These are phyloP conservation scores for Scalesia atractyloides DNA, from an alignment of 129 eudicot species.

Conservation along the genomic window DNA sequence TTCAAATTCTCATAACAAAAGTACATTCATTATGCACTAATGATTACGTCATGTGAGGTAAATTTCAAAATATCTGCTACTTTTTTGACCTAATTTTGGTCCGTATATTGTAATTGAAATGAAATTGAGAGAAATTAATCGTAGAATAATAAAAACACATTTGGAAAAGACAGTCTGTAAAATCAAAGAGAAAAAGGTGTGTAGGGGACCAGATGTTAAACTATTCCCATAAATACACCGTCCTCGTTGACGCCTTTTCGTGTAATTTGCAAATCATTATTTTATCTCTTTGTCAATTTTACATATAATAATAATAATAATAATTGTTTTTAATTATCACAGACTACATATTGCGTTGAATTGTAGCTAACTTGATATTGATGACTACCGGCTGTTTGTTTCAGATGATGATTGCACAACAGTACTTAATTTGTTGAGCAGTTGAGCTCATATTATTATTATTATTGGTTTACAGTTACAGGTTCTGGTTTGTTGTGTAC, in stretches of 20 bases:
- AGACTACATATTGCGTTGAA: conserved; percentile 31
- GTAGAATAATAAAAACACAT: conserved; percentile 17
- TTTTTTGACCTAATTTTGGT: no score
- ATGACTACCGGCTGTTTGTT: conserved; percentile 28
- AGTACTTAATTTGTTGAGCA: conserved; percentile 11
- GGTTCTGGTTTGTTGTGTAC: conserved; percentile 17
- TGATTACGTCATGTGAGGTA: no score
- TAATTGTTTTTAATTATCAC: not conserved
- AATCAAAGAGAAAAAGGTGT: conserved; percentile 21
- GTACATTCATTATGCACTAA: no score
- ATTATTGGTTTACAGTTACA: not conserved
- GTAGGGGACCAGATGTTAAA: conserved; percentile 35
- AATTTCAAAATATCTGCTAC: no score
- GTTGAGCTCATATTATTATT: not conserved
- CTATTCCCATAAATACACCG: conserved; percentile 34
- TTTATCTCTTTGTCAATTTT: conserved; percentile 7
- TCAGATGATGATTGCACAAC: conserved; percentile 26
- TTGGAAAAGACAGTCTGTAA: conserved; percentile 40
- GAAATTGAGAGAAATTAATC: not conserved
- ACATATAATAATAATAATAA: not conserved
- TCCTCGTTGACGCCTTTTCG: conserved; percentile 40
- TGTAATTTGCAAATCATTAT: conserved; percentile 22
- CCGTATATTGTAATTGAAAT: no score
- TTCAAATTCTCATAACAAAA: no score
- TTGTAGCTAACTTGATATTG: conserved; percentile 28